Conservation (phyloP, 768 basidiomycete species). For the Mycena belliarum region DNA sequence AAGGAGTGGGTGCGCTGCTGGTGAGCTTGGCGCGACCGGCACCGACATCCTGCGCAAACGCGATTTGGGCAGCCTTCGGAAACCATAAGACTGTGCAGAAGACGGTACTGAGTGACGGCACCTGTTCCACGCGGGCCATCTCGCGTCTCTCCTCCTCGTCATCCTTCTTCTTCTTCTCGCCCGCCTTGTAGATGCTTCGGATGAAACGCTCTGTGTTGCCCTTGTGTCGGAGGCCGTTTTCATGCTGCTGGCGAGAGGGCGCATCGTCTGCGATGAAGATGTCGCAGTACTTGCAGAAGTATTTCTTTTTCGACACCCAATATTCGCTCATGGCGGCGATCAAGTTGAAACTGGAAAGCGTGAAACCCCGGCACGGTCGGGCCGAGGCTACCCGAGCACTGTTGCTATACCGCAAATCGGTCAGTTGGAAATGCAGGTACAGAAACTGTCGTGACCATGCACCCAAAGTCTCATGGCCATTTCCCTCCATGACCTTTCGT, state of each 20-base stretch:
- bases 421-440: no score
- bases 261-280: constrained; percentile 96
- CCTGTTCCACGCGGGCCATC: constrained; percentile 85
- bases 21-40: constrained; percentile 58
- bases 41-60: constrained; percentile 78
- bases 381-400: no score
- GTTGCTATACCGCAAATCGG: no score
- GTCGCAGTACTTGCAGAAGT: constrained; percentile 96
- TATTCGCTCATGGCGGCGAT: constrained; percentile 76
- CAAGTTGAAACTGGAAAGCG: no score
- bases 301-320: constrained; percentile 91
- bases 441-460: no score
- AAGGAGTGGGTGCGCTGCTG: constrained; percentile 17
- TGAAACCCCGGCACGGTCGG: no score
- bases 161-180: constrained; percentile 86
- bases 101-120: constrained; percentile 30
- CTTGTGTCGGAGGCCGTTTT: constrained; percentile 90
- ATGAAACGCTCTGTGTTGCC: constrained; percentile 94
- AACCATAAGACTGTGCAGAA: not conserved
- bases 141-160: constrained; percentile 84
- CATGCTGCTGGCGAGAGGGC: constrained; percentile 88
- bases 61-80: constrained; percentile 71
- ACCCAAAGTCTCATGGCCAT: not conserved
- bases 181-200: constrained; percentile 88
- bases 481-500: not conserved